Conservation (phyloP, 192 early-diverging fungal species). For the Phycomyces blakesleeanus region DNA sequence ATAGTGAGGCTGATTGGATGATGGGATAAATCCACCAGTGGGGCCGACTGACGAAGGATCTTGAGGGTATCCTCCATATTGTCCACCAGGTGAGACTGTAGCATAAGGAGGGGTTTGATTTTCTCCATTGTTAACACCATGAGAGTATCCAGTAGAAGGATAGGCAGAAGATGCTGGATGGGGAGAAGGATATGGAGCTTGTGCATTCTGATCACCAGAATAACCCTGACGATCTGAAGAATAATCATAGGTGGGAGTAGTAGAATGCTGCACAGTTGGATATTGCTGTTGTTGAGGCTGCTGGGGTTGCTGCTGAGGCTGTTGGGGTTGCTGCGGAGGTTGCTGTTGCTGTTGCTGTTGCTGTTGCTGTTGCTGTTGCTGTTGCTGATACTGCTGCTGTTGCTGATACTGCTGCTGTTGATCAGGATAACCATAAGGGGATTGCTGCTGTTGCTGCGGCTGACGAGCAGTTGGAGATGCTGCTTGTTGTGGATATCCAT, state of each 20-base stretch:
- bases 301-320: constrained; percentile 1
- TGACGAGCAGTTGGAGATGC: too few species aligned
- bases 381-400: constrained; percentile 21
- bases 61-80: too few species aligned
- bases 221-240: not conserved
- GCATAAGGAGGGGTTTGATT: not conserved
- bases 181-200: not conserved
- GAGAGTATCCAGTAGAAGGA: not conserved
- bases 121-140: not conserved
- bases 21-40: too few species aligned
- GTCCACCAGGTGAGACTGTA: too few species aligned
- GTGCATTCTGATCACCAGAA: not conserved
- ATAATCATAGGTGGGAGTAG: not conserved
- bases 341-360: constrained; percentile 26
- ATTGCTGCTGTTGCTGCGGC: constrained; percentile 18
- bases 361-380: constrained; percentile 18
- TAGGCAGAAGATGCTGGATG: not conserved
- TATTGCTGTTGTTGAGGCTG: not conserved
- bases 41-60: too few species aligned
- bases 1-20: too few species aligned
- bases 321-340: constrained; percentile 13
- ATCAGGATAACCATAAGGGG: too few species aligned
- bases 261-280: not conserved
- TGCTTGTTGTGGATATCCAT: too few species aligned
- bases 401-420: constrained; percentile 22